Base-by-base conservation (phyloP, 2,329 filamentous ascomycete genomes). In the Aspergillus ustus region DNA sequence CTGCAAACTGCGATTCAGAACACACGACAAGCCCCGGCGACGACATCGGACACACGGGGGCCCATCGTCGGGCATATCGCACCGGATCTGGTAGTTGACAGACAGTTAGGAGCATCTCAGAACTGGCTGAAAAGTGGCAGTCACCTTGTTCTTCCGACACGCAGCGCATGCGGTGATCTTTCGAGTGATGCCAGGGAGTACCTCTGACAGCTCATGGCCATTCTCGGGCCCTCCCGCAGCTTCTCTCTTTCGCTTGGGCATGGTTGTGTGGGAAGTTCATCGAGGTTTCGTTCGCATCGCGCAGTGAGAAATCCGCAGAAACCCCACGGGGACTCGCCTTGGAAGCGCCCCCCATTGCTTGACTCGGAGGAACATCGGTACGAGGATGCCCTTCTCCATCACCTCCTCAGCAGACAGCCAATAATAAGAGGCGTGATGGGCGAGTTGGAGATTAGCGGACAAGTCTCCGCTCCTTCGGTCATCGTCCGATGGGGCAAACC, bases 111-210 rank as follows among this genome's bases (percentile, higher is more conserved):
- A 29, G 15, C n/a, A 25, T 15, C 5, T 29, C 29, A 9, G 7
- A 28, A 52, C 22, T 53, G 15, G 48, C 7, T 31, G 2, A 13
- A 4, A 29, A 51, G n/a, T 11, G 8, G 20, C 2, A 29, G 61
- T 34, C 51, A 82, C 81, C 75, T 83, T 83, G 64, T 83, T 80
- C 65, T 82, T 83, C 44, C 81, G 76, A 69, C 81, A 83, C 40
- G 81, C 78, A 29, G 81, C 81, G 69, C 82, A 84, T 13, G 82
- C 82, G 34, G 77, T 78, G 57, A 77, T 75, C 63, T 78, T 78
- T 52, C 77, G 73, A 44, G 75, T 78, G 44, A 77, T 76, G 37
- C 69, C 67, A 57, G 70, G 69, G 52, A 71, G 63, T 40, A 68
- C 64, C 40, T 69, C 68, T 7, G 22, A 43, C 3, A 29, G 34